Base-by-base conservation (phyloP, 352 stramenopile species). In the Globisporangium emineosum region DNA sequence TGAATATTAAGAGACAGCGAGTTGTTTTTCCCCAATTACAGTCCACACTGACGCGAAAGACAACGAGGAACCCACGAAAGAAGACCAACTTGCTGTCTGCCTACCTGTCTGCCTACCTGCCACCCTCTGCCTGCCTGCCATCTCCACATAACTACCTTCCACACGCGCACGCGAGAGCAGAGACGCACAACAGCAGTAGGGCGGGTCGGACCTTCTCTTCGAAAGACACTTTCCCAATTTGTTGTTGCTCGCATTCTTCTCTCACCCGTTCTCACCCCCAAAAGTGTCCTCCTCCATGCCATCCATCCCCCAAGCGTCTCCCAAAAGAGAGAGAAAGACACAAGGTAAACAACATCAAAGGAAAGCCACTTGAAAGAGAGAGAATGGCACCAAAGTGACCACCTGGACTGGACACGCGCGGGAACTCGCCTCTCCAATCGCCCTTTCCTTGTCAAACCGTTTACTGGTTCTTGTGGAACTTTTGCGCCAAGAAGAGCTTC, bases 401-500 rank as follows among this genome's bases (percentile, higher is more conserved):
- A 55, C 9, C 9, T 42, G 29, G 17, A 35, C 30, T 57, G 29
- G 51, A 19, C 51, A 2, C 51, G 12, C 29, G 23, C 51, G 35
- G 47, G 23, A 54, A 2, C 57, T 33, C 21, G 6, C 21, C 23
- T 37, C 19, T 27, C 27, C 23, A 27, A n/a, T n/a, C n/a, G n/a
- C n/a, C n/a, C n/a, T n/a, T n/a, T n/a, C n/a, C n/a, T n/a, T n/a
- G n/a, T 13, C 8, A n/a, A 8, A 19, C 6, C 21, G 8, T 60
- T 72, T 82, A 90, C 73, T 84, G 72, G 56, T 86, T 77, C 77
- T 94, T 78, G 77, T 97, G 90, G 70, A 97, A 88, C 71, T 92
- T 92, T 62, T 85, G 78, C 51, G 89, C 88, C 60, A 97, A 67
- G 69, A 96, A 97, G 25, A 97, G 81, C 75, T 97, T 97, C 73